A percentile compares a stretch with the other conserved stretches of the same genome.
Evolutionary conservation across 345 rosid genomes (phyloP).

Genomic region (Odontarrhena argentea): DNA sequence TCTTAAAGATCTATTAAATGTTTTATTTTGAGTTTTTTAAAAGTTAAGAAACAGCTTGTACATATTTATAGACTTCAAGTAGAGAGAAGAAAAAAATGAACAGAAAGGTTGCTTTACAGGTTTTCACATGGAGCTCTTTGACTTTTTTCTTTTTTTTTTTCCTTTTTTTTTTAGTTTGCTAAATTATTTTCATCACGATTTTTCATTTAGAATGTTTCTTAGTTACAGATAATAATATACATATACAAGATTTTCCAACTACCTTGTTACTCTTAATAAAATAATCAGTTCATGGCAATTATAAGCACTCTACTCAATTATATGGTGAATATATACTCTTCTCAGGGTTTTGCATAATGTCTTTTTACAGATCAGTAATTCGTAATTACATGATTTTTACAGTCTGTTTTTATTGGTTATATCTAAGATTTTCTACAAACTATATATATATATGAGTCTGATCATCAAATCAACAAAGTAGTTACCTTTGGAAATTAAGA

Average conservation of each 20-base stretch:
- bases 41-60: conserved; percentile 20
- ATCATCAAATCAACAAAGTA: too few species aligned
- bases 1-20: conserved; percentile 2
- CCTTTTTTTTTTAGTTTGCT: background rate
- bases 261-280: background rate
- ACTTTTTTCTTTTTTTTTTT: conserved; percentile 9
- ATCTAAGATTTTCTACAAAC: too few species aligned
- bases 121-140: conserved; percentile 47
- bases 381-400: too few species aligned
- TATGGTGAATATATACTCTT: too few species aligned
- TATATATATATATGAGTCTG: too few species aligned
- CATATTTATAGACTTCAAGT: conserved; percentile 39
- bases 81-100: conserved; percentile 9
- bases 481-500: background rate
- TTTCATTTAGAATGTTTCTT: conserved; percentile 19
- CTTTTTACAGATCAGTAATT: too few species aligned
- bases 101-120: conserved; percentile 28
- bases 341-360: too few species aligned
- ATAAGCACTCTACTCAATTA: background rate
- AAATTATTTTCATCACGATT: conserved; percentile 13
- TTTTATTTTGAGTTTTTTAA: background rate
- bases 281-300: background rate
- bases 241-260: conserved; percentile 18
- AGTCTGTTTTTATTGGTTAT: too few species aligned
- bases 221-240: conserved; percentile 7